Base-by-base conservation (phyloP, 768 basidiomycete species). In the Lactarius trivialis region DNA sequence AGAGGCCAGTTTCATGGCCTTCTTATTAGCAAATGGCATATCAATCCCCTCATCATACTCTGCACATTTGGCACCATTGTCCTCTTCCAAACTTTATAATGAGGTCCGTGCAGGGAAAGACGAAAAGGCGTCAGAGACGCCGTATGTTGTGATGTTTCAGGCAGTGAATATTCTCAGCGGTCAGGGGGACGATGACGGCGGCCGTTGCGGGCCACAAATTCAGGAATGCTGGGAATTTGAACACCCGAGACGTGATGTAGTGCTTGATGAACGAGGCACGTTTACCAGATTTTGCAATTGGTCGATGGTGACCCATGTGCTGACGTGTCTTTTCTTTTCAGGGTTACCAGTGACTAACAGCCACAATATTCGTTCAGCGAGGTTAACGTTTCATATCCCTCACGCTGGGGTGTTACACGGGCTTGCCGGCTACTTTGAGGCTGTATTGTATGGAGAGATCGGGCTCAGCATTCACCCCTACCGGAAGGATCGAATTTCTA, bases 181-280 rank as follows among this genome's bases (percentile, higher is more conserved):
- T 8, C 78, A 89, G 54, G 82, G 88, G 50, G 81, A 82, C 32
- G 81, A 83, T 45, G 67, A 78, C 37, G 77, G 79, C 68, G 85
- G 83, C 19, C 79, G 82, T 51, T 93, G 91, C 75, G 93, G 94
- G 15, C 79, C 86, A 2, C 84, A 84, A 66, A 80, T 97, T 37
- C 97, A 98, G 73, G 90, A 93, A 68, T 98, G 96, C 68, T 99
- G 97, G 97, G 88, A 90, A 65, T 99, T 98, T 73, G 91, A 91
- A 66, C 97, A 99, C 76, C 96, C 97, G 1, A 77, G 92, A 62
- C 80, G 82, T 58, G 92, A 96, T 70, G 79, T 86, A 1, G 82
- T 89, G 0, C 74, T 93, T 7, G 85, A 96, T 71, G 74, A 78
- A 21, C 78, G 78, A 73, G 93, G 93, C 90, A 65, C 60, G 76